These are phyloP conservation scores for Skeletonema tropicum DNA, from an alignment of 108 stramenopile genomes.

Conservation along the genomic window DNA sequence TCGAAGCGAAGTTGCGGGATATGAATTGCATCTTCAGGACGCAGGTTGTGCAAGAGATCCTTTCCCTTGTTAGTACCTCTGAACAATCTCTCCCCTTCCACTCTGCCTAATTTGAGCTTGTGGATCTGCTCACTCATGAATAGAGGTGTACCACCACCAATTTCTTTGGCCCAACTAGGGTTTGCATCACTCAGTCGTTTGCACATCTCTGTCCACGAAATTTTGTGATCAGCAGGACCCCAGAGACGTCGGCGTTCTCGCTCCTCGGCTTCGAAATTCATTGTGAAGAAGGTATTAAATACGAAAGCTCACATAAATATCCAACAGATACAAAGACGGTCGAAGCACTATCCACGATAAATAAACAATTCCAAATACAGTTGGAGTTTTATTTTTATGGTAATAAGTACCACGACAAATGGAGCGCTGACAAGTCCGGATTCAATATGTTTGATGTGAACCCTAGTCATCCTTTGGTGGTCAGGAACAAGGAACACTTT, in stretches of 20 bases:
- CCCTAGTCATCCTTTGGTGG: no score
- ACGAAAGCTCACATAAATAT: no score
- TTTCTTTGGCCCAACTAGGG: not conserved
- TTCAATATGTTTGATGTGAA: no score
- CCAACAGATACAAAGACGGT: no score
- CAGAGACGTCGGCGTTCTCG: not conserved
- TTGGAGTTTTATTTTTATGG: no score
- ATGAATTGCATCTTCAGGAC: constrained; percentile 3
- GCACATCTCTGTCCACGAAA: not conserved
- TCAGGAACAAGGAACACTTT: no score
- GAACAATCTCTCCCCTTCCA: not conserved
- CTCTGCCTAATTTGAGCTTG: not conserved
- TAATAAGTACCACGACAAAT: no score
- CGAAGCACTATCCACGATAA: no score
- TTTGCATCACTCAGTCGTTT: not conserved
- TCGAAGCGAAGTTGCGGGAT: constrained; percentile 1
- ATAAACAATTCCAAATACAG: no score
- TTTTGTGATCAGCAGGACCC: not conserved
- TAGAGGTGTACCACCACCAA: not conserved
- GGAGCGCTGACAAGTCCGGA: no score
- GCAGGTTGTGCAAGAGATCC: not conserved
- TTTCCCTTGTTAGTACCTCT: not conserved
- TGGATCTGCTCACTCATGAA: not conserved
- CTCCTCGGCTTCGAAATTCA: no score
- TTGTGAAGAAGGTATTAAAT: no score